phyloP scores from a whole-genome alignment of 495 filamentous ascomycete genomes.

The Geopyxis carbonaria region DNA sequence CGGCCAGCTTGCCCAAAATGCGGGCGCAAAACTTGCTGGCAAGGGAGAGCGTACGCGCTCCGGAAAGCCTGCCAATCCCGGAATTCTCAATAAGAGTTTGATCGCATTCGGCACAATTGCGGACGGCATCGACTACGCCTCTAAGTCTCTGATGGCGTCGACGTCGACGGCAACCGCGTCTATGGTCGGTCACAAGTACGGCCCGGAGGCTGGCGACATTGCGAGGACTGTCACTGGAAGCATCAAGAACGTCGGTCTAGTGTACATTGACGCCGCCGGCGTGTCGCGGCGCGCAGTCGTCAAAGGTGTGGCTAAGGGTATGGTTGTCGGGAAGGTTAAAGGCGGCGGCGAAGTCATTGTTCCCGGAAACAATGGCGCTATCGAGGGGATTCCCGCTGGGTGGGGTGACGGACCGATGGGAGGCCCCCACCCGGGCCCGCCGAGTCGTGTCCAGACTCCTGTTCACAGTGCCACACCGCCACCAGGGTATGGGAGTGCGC shows the following conservation, averaged over 20 bases:
- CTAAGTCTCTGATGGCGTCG: slow-evolving; percentile 53
- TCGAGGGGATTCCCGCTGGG: slow-evolving; percentile 27
- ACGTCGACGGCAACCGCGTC: slow-evolving; percentile 58
- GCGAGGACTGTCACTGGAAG: slow-evolving; percentile 59
- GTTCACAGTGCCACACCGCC: background rate
- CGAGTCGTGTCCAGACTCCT: background rate
- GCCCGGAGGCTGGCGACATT: slow-evolving; percentile 61
- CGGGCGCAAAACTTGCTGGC: slow-evolving; percentile 58
- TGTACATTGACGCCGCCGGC: slow-evolving; percentile 93
- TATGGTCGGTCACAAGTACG: slow-evolving; percentile 71
- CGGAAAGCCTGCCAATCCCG: slow-evolving; percentile 51
- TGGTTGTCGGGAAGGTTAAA: slow-evolving; percentile 79
- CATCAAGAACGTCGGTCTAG: slow-evolving; percentile 85
- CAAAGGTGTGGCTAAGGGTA: slow-evolving; percentile 91
- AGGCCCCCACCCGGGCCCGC: slow-evolving; percentile 11
- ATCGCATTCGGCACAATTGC: slow-evolving; percentile 93
- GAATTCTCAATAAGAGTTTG: slow-evolving; percentile 80
- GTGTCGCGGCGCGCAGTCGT: slow-evolving; percentile 77
- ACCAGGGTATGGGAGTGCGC: background rate
- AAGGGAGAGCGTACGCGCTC: slow-evolving; percentile 33
- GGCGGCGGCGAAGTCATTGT: slow-evolving; percentile 76
- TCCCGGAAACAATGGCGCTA: slow-evolving; percentile 58
- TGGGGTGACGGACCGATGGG: slow-evolving; percentile 12
- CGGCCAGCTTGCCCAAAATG: slow-evolving; percentile 63
- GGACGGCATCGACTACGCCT: slow-evolving; percentile 78